These are phyloP conservation scores for Mucor irregularis DNA, from an alignment of 371 early-diverging fungal species.

Conservation along the genomic window DNA sequence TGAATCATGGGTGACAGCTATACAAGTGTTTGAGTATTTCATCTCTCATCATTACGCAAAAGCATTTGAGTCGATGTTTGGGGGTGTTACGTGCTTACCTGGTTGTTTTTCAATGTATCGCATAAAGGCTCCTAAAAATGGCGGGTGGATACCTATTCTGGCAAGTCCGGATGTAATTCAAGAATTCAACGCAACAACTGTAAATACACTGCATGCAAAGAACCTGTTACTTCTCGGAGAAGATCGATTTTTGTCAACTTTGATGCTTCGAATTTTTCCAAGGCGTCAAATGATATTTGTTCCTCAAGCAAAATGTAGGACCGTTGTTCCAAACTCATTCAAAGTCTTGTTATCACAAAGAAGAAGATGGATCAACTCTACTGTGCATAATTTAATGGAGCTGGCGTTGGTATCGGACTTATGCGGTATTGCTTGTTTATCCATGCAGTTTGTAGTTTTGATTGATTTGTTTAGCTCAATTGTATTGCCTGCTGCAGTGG, in stretches of 20 bases:
- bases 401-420: constrained; percentile 78
- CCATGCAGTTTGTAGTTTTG: constrained; percentile 86
- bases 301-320: constrained; percentile 85
- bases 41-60: constrained; percentile 93
- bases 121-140: constrained; percentile 67
- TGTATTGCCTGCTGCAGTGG: constrained; percentile 78
- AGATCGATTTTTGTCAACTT: constrained; percentile 93
- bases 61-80: constrained; percentile 94
- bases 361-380: constrained; percentile 91
- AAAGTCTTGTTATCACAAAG: constrained; percentile 80
- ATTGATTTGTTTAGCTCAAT: constrained; percentile 87
- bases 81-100: constrained; percentile 96
- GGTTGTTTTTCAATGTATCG: constrained; percentile 96
- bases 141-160: constrained; percentile 74
- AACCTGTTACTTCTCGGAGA: constrained; percentile 93
- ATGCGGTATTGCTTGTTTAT: constrained; percentile 87
- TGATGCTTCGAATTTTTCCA: constrained; percentile 93
- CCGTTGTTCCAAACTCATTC: constrained; percentile 80
- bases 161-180: constrained; percentile 86
- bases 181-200: constrained; percentile 84
- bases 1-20: constrained; percentile 85
- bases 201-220: constrained; percentile 93
- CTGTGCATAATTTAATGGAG: constrained; percentile 85
- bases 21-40: constrained; percentile 97
- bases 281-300: constrained; percentile 89